Base-by-base conservation (phyloP, 352 stramenopile species). In the Phytophthora litchii region DNA sequence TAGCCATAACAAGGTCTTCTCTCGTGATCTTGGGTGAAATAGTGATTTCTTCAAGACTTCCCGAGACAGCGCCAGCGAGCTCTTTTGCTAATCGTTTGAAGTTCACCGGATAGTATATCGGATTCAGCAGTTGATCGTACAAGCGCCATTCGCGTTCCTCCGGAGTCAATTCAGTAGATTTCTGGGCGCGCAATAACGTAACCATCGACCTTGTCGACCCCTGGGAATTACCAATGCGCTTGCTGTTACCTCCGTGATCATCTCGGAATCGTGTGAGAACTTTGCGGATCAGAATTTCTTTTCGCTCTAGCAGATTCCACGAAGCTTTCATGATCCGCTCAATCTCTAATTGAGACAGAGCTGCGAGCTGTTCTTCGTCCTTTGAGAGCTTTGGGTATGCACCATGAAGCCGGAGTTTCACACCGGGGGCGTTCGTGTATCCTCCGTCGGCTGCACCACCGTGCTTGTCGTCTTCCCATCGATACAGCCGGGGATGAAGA, bases 281-380 rank as follows among this genome's bases (percentile, higher is more conserved):
- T 57, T 94, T 94, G 6, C 84, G 80, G 4, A 91, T 63, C 44
- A 83, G 36, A 16, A 94, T 90, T 59, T 94, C 84, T 43, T 86
- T 89, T 10, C 78, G 69, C 54, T 87, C 75, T 1, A 94, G 60
- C 21, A 88, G 23, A 63, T 94, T 92, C 75, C 82, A 91, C 2
- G 80, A 80, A 25, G 78, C 74, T 53, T 83, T 87, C 48, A 92
- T 65, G 32, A 94, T 85, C 1, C 82, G 74, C 4, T 92, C 76
- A 3, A 94, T 32, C 34, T 94, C 82, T 51, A 84, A 66, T 43
- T 77, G 64, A 3, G 82, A 90, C 10, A 90, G 55, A 35, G 73
- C 66, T 3, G 81, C 77, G 9, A 91, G 65, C 35, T 83, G 55
- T 49, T 88, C 70, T 58, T 94, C 84, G 34, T 88, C 76, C 12